Conservation (phyloP, 2,329 filamentous ascomycete species). For the Pestalotiopsis sp. region DNA sequence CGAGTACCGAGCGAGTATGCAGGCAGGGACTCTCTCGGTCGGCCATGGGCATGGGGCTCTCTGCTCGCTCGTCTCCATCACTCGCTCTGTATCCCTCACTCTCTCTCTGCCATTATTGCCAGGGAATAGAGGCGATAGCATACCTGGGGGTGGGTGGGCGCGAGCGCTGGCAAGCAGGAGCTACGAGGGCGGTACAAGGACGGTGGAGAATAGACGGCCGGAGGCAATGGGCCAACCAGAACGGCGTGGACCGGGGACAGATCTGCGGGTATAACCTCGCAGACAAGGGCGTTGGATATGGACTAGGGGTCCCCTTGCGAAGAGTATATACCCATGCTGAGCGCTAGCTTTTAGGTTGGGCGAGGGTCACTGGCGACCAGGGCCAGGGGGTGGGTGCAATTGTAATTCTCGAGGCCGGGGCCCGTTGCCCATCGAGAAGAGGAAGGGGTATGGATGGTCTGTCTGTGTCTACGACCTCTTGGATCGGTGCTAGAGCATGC, state of each 20-base stretch:
- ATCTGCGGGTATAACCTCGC: constrained; percentile 31
- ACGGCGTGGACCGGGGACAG: constrained; percentile 23
- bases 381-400: neutral
- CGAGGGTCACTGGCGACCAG: constrained; percentile 8
- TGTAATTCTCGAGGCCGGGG: neutral
- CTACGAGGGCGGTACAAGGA: constrained; percentile 26
- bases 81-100: neutral
- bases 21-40: constrained; percentile 17
- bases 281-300: constrained; percentile 23
- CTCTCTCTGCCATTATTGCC: constrained; percentile 15
- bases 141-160: constrained; percentile 12
- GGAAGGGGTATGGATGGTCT: neutral
- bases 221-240: constrained; percentile 22
- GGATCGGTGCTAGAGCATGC: constrained; percentile 3
- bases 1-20: constrained; percentile 17
- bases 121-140: constrained; percentile 17
- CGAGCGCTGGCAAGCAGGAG: constrained; percentile 9
- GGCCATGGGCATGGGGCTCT: neutral
- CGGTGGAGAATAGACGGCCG: constrained; percentile 24
- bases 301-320: constrained; percentile 27
- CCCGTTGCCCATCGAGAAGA: neutral
- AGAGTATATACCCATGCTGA: constrained; percentile 7
- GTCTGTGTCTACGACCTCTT: neutral
- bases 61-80: neutral
- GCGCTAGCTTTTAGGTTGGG: constrained; percentile 10